A percentile compares a stretch with the other conserved stretches of the same genome.
phyloP scores from a whole-genome alignment of 768 basidiomycete species.

The Phaeolepiota aurea region DNA sequence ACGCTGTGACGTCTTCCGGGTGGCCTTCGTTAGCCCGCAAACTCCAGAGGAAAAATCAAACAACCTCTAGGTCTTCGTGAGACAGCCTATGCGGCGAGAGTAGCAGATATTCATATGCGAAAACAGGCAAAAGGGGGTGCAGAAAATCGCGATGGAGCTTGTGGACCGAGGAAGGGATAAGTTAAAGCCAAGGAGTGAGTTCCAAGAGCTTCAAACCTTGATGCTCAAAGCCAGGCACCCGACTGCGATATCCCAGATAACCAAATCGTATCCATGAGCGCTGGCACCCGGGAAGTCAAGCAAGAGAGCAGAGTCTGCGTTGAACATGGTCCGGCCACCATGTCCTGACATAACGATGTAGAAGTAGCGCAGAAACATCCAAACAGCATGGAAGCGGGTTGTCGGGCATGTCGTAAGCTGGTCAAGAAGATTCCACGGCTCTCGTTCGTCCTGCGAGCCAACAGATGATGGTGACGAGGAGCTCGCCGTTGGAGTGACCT shows the following conservation, averaged over 20 bases:
- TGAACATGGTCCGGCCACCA: neutral
- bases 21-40: neutral
- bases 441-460: conserved; percentile 6
- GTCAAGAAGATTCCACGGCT: conserved; percentile 32
- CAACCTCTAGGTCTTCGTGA: conserved; percentile 48
- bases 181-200: conserved; percentile 1
- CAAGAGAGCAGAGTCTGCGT: neutral
- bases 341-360: conserved; percentile 23
- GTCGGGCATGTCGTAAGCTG: conserved; percentile 46
- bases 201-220: conserved; percentile 32
- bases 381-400: conserved; percentile 59
- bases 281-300: neutral
- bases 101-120: conserved; percentile 37
- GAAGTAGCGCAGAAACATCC: conserved; percentile 53
- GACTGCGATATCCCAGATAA: conserved; percentile 52
- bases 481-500: conserved; percentile 6
- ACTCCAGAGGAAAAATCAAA: neutral
- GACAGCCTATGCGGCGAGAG: conserved; percentile 39
- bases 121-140: conserved; percentile 43
- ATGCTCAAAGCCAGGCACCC: conserved; percentile 53
- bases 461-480: conserved; percentile 6
- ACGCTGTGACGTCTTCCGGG: conserved; percentile 41
- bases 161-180: conserved; percentile 2
- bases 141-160: conserved; percentile 62
- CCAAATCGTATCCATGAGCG: conserved; percentile 9